Conservation (phyloP, 148 eudicot species). For the Vaccinium vitisidaea region DNA sequence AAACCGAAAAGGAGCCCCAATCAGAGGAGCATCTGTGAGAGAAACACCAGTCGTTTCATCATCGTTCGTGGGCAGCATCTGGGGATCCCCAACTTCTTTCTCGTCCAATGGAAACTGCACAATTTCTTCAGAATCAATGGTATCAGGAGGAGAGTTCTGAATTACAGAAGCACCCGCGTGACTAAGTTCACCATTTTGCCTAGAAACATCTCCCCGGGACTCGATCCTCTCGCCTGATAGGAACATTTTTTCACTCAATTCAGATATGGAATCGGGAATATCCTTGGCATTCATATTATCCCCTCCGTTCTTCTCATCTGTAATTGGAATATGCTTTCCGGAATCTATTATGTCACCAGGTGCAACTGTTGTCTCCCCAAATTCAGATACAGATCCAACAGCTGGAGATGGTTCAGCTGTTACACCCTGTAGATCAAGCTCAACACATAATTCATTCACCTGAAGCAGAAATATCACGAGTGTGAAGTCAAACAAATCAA, state of each 20-base stretch:
- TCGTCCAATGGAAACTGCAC: slow-evolving; percentile 75
- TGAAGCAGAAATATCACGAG: slow-evolving; percentile 25
- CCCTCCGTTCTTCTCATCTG: slow-evolving; percentile 21
- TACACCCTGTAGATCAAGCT: slow-evolving; percentile 46
- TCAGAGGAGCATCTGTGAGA: slow-evolving; percentile 74
- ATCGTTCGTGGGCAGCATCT: slow-evolving; percentile 9
- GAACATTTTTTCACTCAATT: slow-evolving; percentile 26
- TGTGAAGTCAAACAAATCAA: neutral
- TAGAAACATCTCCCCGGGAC: slow-evolving; percentile 28
- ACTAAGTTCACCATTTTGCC: slow-evolving; percentile 24
- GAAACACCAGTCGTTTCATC: slow-evolving; percentile 40
- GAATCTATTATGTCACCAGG: slow-evolving; percentile 28
- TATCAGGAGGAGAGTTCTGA: slow-evolving; percentile 35
- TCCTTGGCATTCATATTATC: slow-evolving; percentile 25
- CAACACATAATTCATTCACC: slow-evolving; percentile 59
- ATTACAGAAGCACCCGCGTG: slow-evolving; percentile 17
- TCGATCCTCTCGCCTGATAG: slow-evolving; percentile 25
- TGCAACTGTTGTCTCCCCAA: slow-evolving; percentile 24
- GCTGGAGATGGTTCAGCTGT: slow-evolving; percentile 23
- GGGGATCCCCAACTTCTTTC: slow-evolving; percentile 40
- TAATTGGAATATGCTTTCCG: slow-evolving; percentile 19
- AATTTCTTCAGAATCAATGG: slow-evolving; percentile 56
- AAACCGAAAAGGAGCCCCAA: slow-evolving; percentile 93
- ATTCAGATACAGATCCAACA: slow-evolving; percentile 28
- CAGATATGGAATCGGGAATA: slow-evolving; percentile 26